Conservation (phyloP, 257 asterid species). For the Penstemon barbatus region DNA sequence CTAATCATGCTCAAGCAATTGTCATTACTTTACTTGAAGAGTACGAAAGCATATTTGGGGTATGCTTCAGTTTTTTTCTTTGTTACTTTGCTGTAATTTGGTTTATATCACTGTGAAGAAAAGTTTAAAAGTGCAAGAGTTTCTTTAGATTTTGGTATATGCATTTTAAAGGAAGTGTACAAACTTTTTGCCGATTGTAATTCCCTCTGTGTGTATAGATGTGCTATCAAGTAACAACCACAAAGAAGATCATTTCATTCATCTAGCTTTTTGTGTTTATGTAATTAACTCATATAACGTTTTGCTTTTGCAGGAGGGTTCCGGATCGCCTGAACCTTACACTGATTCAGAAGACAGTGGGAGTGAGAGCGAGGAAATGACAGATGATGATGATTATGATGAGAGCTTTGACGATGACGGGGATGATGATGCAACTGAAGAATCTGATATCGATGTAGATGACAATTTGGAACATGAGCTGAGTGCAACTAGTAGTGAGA, state of each 20-base stretch:
- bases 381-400: constrained; percentile 77
- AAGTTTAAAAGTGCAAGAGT: not conserved
- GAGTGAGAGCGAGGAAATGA: constrained; percentile 81
- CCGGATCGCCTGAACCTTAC: constrained; percentile 71
- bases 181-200: not conserved
- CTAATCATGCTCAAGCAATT: constrained; percentile 99
- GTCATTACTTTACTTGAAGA: constrained; percentile 92
- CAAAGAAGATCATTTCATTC: not conserved
- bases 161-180: constrained; percentile 1
- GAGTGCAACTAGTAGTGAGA: constrained; percentile 44
- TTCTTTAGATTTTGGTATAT: not conserved
- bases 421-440: constrained; percentile 51
- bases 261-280: constrained; percentile 9
- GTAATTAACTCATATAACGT: constrained; percentile 14
- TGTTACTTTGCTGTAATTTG: constrained; percentile 1
- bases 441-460: constrained; percentile 48
- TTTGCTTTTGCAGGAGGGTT: constrained; percentile 69
- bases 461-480: constrained; percentile 60
- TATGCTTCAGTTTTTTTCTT: constrained; percentile 37
- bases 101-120: not conserved
- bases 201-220: constrained; percentile 3
- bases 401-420: constrained; percentile 48
- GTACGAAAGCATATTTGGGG: constrained; percentile 84
- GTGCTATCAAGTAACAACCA: not conserved
- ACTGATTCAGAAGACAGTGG: constrained; percentile 91